Base-by-base conservation (phyloP, 78 protist species). In the Protostelium mycophagum region DNA sequence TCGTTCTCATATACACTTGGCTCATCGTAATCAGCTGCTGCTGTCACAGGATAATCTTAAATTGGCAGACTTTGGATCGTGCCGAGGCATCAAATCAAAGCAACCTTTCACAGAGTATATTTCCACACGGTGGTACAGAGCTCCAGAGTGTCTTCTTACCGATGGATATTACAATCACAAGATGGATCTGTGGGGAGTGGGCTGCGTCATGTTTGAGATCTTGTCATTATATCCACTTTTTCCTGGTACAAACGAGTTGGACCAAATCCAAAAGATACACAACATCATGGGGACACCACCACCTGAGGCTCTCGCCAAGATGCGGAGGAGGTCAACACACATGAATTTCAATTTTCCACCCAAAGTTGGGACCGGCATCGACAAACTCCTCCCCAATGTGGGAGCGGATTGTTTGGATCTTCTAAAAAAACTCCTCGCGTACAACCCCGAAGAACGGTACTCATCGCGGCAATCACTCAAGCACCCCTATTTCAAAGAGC, bases 61-160 rank as follows among this genome's bases (percentile, higher is more conserved):
- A 83, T 91, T 98, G 23, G 98, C 98, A 29, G 99, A 98, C 90
- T 95, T 95, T n/a, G 99, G 99, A 9, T 88, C 94, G 29, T 96
- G 97, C 37, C 89, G 98, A 0, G 97, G 97, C 10, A 95, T 96
- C 36, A 92, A 98, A 88, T 88, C 95, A 23, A 94, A 95, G 87
- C 97, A 93, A 88, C 99, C 99, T 0, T 96, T 51, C 92, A 96
- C 99, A 0, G 99, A 98, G 87, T 97, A 98, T 92, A 98, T 98
- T 83, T 89, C 96, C 29, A 98, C 99, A 0, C 93, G 99, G 10
- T 98, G 97, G 97, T 97, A 93, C 88, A 91, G 96, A 0, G 95
- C 96, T 1, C 99, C 99, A 0, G 99, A 98, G 95, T 96, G 98
- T 85, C 89, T 96, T 0, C 90, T 98, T 1, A 96, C 98, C n/a